Percentiles rank a stretch among this genome's conserved stretches.
phyloP scores from a whole-genome alignment of 2,329 filamentous ascomycete genomes.

The Myriosclerotinia duriaeana region DNA sequence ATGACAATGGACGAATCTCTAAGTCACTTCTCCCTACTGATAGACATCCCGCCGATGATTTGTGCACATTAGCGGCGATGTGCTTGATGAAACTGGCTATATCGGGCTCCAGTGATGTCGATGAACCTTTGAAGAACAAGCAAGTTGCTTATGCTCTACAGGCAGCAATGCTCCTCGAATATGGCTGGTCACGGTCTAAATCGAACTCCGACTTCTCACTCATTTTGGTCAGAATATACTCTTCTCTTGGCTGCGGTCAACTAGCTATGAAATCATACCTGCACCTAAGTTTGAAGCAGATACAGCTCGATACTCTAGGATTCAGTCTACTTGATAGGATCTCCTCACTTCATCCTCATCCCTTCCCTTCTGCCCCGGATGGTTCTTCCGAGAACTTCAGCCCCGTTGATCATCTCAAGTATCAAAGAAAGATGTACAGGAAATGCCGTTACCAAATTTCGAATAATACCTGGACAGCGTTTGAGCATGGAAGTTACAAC shows the following conservation, averaged over 20 bases:
- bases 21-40: slow-evolving; percentile 39
- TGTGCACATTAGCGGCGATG: slow-evolving; percentile 38
- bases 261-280: slow-evolving; percentile 43
- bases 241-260: slow-evolving; percentile 42
- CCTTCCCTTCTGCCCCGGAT: slow-evolving; percentile 32
- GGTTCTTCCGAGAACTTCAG: slow-evolving; percentile 26
- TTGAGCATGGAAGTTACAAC: slow-evolving; percentile 41
- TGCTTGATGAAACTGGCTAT: slow-evolving; percentile 38
- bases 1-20: slow-evolving; percentile 33
- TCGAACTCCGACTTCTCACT: slow-evolving; percentile 45
- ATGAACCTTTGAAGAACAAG: slow-evolving; percentile 25
- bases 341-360: slow-evolving; percentile 43
- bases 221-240: slow-evolving; percentile 43
- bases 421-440: slow-evolving; percentile 37
- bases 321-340: slow-evolving; percentile 44
- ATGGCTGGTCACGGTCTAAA: slow-evolving; percentile 40
- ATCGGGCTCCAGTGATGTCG: slow-evolving; percentile 6
- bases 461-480: slow-evolving; percentile 38
- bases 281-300: slow-evolving; percentile 43
- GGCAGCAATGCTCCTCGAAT: slow-evolving; percentile 40
- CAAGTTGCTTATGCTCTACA: slow-evolving; percentile 35
- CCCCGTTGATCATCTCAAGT: slow-evolving; percentile 34
- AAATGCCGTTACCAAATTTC: slow-evolving; percentile 34
- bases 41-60: slow-evolving; percentile 41
- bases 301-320: slow-evolving; percentile 45